Conservation (phyloP, 305 asterid species). For the Solanum hybrid region DNA sequence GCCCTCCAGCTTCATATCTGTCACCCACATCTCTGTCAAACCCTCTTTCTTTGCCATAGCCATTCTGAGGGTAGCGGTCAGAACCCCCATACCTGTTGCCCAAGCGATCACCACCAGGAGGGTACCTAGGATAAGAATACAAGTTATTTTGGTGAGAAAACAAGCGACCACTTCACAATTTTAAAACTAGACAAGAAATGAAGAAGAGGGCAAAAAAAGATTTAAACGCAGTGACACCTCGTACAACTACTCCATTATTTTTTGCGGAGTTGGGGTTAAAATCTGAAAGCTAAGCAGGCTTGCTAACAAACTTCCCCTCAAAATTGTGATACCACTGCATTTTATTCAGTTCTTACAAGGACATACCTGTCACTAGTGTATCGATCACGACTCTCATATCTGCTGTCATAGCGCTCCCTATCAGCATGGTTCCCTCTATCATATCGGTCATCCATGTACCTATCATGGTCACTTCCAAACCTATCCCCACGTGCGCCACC, state of each 20-base stretch:
- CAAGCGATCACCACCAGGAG: conserved; percentile 55
- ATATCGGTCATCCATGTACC: conserved; percentile 45
- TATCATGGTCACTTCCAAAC: conserved; percentile 32
- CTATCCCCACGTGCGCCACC: conserved; percentile 50
- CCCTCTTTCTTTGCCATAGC: conserved; percentile 56
- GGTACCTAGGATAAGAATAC: conserved; percentile 37
- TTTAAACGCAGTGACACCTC: neutral
- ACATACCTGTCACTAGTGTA: conserved; percentile 53
- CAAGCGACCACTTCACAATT: neutral
- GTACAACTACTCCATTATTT: neutral
- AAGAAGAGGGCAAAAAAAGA: neutral
- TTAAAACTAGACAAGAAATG: neutral
- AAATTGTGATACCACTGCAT: neutral
- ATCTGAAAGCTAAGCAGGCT: neutral
- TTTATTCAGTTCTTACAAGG: neutral
- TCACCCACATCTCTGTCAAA: conserved; percentile 10
- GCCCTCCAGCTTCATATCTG: conserved; percentile 15
- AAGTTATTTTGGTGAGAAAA: neutral
- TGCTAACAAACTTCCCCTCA: neutral
- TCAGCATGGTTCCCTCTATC: conserved; percentile 63
- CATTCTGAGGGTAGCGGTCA: conserved; percentile 60
- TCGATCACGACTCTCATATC: conserved; percentile 61
- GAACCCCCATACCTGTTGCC: conserved; percentile 50
- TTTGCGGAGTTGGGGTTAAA: neutral
- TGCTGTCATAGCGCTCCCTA: conserved; percentile 29